Evolutionary conservation across 2,329 filamentous ascomycete genomes (phyloP).

Genomic region (Fusarium torulosum): DNA sequence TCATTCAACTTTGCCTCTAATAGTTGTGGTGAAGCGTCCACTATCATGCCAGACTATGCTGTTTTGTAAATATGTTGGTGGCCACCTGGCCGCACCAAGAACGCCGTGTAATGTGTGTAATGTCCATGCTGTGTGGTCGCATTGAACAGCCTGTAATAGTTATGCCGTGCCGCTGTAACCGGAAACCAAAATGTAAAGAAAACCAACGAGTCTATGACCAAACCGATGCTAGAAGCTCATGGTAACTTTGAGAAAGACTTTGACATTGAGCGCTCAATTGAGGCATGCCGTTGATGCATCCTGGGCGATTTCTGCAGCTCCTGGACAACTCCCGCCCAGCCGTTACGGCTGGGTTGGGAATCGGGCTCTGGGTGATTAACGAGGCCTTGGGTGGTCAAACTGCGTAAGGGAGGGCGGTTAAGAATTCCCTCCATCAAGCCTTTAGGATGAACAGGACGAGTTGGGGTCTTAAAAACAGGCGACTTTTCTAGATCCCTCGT

Average conservation of each 20-base stretch:
- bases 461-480: constrained; percentile 48
- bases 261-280: constrained; percentile 70
- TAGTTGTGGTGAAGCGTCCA: constrained; percentile 22
- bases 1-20: constrained; percentile 40
- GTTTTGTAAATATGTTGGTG: constrained; percentile 39
- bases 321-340: constrained; percentile 73
- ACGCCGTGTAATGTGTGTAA: constrained; percentile 42
- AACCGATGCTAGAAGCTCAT: constrained; percentile 26
- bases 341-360: constrained; percentile 58
- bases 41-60: constrained; percentile 31
- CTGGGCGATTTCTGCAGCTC: constrained; percentile 72
- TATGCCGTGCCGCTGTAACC: constrained; percentile 35
- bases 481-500: constrained; percentile 55
- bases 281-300: constrained; percentile 72
- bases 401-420: constrained; percentile 63
- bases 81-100: constrained; percentile 33
- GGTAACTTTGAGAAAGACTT: constrained; percentile 50
- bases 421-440: constrained; percentile 59
- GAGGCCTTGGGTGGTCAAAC: constrained; percentile 64
- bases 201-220: constrained; percentile 27
- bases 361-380: constrained; percentile 65
- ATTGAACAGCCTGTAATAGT: constrained; percentile 37
- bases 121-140: constrained; percentile 32
- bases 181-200: constrained; percentile 40
- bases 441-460: constrained; percentile 55